Percentiles rank a stretch among this genome's conserved stretches.
These are phyloP conservation scores for Talaromyces verruculosus DNA, from an alignment of 2,329 filamentous ascomycete genomes.

Conservation along the genomic window DNA sequence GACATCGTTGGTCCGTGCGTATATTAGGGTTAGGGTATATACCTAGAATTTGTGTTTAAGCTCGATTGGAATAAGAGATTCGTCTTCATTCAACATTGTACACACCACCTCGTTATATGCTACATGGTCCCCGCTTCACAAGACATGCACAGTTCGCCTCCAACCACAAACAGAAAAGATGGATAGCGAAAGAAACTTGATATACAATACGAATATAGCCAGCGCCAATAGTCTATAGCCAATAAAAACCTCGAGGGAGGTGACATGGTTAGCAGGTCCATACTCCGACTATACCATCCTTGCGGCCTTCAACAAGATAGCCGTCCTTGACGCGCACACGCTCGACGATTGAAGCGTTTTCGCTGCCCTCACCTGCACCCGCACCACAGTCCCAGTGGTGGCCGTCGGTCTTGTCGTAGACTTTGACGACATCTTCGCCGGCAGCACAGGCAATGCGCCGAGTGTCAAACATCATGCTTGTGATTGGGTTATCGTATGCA, in stretches of 20 bases:
- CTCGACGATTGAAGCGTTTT: conserved; percentile 71
- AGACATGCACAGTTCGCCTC: conserved; percentile 6
- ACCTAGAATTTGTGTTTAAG: too few relatives aligned
- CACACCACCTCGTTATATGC: neutral
- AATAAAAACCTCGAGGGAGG: neutral
- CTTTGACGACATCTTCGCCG: conserved; percentile 90
- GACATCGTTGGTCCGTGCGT: conserved; percentile 10
- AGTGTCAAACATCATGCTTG: conserved; percentile 95
- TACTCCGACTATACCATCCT: conserved; percentile 82
- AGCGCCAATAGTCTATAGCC: neutral
- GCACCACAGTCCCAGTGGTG: conserved; percentile 95
- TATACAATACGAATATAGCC: conserved; percentile 7
- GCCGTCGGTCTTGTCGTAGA: conserved; percentile 96
- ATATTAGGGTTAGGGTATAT: neutral
- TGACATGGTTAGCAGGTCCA: conserved; percentile 67
- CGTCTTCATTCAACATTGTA: neutral
- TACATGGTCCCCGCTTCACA: conserved; percentile 1
- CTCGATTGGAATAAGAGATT: conserved; percentile 1
- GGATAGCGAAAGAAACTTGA: neutral
- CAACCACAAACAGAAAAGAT: conserved; percentile 2
- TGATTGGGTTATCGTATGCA: conserved; percentile 88
- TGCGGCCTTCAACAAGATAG: conserved; percentile 86
- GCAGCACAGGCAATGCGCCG: conserved; percentile 87
- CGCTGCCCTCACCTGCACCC: conserved; percentile 66
- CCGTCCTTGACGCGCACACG: conserved; percentile 88